phyloP scores from a whole-genome alignment of 176 grass and related monocot species.

The Lolium perenne region DNA sequence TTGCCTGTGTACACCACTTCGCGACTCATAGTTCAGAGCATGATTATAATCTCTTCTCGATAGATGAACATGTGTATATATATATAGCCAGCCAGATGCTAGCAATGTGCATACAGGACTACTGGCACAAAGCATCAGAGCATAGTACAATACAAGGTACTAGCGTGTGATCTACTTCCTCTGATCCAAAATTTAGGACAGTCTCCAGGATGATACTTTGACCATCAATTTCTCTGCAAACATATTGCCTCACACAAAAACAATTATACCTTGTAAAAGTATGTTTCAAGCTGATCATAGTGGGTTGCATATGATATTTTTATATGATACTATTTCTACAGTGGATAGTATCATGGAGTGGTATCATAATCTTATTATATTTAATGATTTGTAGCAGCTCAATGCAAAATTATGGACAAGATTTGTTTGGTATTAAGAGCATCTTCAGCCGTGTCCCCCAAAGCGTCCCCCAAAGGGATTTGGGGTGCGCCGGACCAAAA shows the following conservation, averaged over 20 bases:
- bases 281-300: neutral
- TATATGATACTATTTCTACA: too few relatives aligned
- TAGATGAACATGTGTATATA: constrained; percentile 5
- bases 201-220: neutral
- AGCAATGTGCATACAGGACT: neutral
- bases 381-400: too few relatives aligned
- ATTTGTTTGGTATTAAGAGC: too few relatives aligned
- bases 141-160: neutral
- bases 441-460: too few relatives aligned
- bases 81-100: constrained; percentile 1
- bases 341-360: too few relatives aligned
- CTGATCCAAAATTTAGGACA: neutral
- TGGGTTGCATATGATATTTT: too few relatives aligned
- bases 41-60: neutral
- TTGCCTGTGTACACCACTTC: neutral
- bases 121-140: neutral
- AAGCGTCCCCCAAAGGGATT: too few relatives aligned
- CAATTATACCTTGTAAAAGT: neutral
- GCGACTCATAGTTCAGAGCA: neutral
- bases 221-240: neutral
- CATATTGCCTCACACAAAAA: neutral
- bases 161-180: neutral
- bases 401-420: too few relatives aligned
- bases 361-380: too few relatives aligned
- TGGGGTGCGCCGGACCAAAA: too few relatives aligned